These are phyloP conservation scores for Trichoderma guizhouense DNA, from an alignment of 2,329 filamentous ascomycete species.

Conservation along the genomic window DNA sequence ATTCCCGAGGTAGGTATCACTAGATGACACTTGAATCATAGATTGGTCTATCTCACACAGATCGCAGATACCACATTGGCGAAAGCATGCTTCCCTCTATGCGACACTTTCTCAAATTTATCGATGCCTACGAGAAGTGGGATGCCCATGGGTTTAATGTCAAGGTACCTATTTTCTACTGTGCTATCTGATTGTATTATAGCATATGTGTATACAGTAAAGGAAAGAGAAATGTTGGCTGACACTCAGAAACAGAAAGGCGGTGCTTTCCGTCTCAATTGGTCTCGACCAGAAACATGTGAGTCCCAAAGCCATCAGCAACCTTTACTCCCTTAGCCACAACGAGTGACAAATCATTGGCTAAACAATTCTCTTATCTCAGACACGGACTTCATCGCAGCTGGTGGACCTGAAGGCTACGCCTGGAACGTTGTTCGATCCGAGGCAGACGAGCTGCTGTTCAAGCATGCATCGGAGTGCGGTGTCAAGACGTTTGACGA, in stretches of 20 bases:
- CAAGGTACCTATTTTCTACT: constrained; percentile 32
- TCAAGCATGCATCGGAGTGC: constrained; percentile 38
- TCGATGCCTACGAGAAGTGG: constrained; percentile 41
- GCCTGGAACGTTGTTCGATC: constrained; percentile 48
- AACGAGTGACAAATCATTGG: not conserved
- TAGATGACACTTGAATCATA: not conserved
- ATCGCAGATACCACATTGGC: constrained; percentile 35
- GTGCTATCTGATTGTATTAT: not conserved
- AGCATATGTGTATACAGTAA: no score
- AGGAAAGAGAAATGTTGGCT: not conserved
- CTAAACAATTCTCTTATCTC: not conserved
- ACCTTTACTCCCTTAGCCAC: not conserved
- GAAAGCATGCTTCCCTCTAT: constrained; percentile 38
- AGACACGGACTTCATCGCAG: constrained; percentile 43
- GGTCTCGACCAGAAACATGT: constrained; percentile 32
- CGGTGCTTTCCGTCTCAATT: constrained; percentile 39
- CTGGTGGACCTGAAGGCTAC: constrained; percentile 36
- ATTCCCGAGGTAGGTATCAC: constrained; percentile 34
- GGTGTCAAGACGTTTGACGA: constrained; percentile 36
- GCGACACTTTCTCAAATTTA: constrained; percentile 42
- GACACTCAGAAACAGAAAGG: constrained; percentile 25
- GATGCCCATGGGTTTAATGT: constrained; percentile 38
- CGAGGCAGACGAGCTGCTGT: constrained; percentile 44
- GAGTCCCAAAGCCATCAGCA: constrained; percentile 19
- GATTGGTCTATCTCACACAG: not conserved